A percentile compares a stretch with the other conserved stretches of the same genome.
Evolutionary conservation across 495 filamentous ascomycete genomes (phyloP).

Genomic region (Lineolata rhizophorae): DNA sequence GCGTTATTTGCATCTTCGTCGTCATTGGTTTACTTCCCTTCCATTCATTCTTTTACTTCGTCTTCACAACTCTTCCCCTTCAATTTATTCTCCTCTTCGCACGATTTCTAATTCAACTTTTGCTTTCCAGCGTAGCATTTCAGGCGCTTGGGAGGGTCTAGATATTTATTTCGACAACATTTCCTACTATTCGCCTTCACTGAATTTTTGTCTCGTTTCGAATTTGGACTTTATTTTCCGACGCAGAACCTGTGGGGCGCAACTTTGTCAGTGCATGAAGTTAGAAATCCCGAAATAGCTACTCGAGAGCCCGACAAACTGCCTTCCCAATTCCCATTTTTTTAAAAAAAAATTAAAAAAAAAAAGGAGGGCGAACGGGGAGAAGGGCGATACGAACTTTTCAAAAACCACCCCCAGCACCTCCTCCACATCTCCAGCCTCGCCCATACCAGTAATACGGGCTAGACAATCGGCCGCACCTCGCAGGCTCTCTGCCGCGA

Average conservation of each 20-base stretch:
- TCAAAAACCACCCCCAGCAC: slow-evolving; percentile 95
- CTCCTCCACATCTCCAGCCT: slow-evolving; percentile 83
- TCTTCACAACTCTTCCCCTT: too few relatives aligned
- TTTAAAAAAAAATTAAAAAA: slow-evolving; percentile 14
- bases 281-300: too few relatives aligned
- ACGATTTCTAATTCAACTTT: too few relatives aligned
- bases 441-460: slow-evolving; percentile 71
- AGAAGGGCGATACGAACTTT: slow-evolving; percentile 35
- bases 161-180: too few relatives aligned
- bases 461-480: slow-evolving; percentile 60
- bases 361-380: background rate
- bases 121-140: too few relatives aligned
- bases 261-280: slow-evolving; percentile 10
- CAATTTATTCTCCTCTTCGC: too few relatives aligned
- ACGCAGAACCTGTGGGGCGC: slow-evolving; percentile 32
- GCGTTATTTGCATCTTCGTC: background rate
- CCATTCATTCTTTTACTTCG: background rate
- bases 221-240: slow-evolving; percentile 49
- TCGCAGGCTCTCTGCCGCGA: slow-evolving; percentile 79
- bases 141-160: too few relatives aligned
- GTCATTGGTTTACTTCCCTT: background rate
- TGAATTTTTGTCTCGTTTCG: too few relatives aligned
- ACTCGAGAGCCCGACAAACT: too few relatives aligned
- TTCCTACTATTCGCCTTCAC: too few relatives aligned
- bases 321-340: slow-evolving; percentile 3